Base-by-base conservation (phyloP, 352 stramenopile genomes). In the Globisporangium radiosum region DNA sequence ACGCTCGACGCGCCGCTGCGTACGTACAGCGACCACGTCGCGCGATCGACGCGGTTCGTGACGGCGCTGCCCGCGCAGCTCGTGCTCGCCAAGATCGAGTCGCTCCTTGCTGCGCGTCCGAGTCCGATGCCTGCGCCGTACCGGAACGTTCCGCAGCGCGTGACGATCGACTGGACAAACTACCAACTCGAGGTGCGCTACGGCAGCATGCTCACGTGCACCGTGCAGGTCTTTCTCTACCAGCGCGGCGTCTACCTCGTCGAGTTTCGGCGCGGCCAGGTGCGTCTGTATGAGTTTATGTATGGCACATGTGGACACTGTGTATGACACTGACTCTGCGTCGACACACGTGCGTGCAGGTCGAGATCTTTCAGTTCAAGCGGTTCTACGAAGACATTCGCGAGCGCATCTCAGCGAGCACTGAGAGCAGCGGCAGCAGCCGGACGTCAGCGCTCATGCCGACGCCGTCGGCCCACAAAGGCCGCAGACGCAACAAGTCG, bases 301-400 rank as follows among this genome's bases (percentile, higher is more conserved):
- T 7, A n/a, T 44, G 40, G 11, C 7, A 1, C 40, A 11, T 53
- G 48, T 56, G 2, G 13, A 17, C 7, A 5, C 14, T 37, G 10
- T 17, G 17, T 49, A 17, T 19, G 45, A 14, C 3, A 1, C 45
- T 19, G 45, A 9, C 13, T 44, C 19, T 49, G 3, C 7, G 38
- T 15, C 56, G 54, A 50, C 45, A 54, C 7, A 44, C 64, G 1
- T 68, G 51, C 51, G 14, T 57, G 1, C 60, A 94, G 82, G 65
- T 92, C 11, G 85, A 94, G 62, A 91, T 92, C 53, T 94, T 94
- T 58, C 71, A 88, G 61, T 94, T 94, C 65, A 92, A 94, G 63
- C 79, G 85, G 49, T 94, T 92, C 57, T 94, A 92, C 63, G 77
- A 94, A 62, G 79, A 88, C 42, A 79, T 94, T 15, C 83, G 81